Base-by-base conservation (phyloP, 768 basidiomycete species). In the Tylopilus felleus region DNA sequence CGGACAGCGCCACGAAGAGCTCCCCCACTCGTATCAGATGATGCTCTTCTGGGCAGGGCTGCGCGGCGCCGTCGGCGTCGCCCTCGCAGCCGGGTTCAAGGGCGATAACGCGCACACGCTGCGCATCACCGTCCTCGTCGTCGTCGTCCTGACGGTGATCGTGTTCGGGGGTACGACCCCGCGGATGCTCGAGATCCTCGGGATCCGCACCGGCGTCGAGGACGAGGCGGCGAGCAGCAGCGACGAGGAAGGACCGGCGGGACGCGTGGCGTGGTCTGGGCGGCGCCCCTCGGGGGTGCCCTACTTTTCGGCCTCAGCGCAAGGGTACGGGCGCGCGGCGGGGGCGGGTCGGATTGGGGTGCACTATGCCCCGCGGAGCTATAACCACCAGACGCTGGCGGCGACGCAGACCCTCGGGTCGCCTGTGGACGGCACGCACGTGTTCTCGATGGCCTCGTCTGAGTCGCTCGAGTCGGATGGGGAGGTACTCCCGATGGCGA, bases 1-100 rank as follows among this genome's bases (percentile, higher is more conserved):
- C 1, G 93, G 93, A 1, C 90, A 94, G 64, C 82, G 93, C 39
- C 74, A 80, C 22, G 95, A 97, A 60, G 95, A 98, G 61, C 75
- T 99, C 5, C 95, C 97, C 1, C 95, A 98, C 70, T 94, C 93
- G 12, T 98, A 99, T 65, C 95, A 98, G 64, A 96, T 98, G 92
- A 97, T 98, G 94, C 75, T 98, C 16, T 98, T 98, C 73, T 99
- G 96, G 97, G 96, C 96, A 1, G 96, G 96, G 6, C 74, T 99
- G 50, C 80, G 97, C 27, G 97, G 97, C 33, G 97, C 97, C 0
- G 97, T 99, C 40, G 97, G 97, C 36, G 97, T 99, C 21, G 97
- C 97, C 4, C 82, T 99, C 28, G 97, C 97, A 1, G 90, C 93
- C 2, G 95, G 95, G 3, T 96, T 99, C 77, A 86, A 86, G 53